phyloP scores from a whole-genome alignment of 495 filamentous ascomycete species.

The Acidiella bohemica region DNA sequence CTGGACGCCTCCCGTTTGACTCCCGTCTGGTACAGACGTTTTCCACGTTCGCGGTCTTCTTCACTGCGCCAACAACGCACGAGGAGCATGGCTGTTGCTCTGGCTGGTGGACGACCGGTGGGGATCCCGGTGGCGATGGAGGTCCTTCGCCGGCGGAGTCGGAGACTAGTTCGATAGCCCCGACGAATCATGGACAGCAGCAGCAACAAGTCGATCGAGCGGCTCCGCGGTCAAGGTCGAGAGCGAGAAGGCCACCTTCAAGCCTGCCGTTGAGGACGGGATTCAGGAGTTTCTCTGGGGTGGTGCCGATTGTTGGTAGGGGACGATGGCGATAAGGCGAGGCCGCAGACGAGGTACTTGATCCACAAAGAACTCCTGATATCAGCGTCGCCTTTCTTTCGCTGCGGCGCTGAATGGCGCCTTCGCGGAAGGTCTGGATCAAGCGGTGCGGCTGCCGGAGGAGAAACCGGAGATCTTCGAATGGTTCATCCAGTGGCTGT shows the following conservation, averaged over 20 bases:
- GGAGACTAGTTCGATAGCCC: too few relatives aligned
- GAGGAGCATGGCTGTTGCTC: slow-evolving; percentile 5
- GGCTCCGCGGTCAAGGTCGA: too few relatives aligned
- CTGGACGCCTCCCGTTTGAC: slow-evolving; percentile 11
- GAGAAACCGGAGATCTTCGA: slow-evolving; percentile 30
- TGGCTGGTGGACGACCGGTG: neutral
- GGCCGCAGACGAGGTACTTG: slow-evolving; percentile 24
- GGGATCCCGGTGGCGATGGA: slow-evolving; percentile 7
- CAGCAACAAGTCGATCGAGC: too few relatives aligned
- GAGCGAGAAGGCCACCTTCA: slow-evolving; percentile 4
- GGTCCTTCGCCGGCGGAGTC: slow-evolving; percentile 8
- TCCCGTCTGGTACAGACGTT: slow-evolving; percentile 13
- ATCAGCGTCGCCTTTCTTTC: slow-evolving; percentile 35
- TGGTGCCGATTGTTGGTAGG: slow-evolving; percentile 26
- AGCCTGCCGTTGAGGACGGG: slow-evolving; percentile 13
- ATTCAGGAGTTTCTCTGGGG: slow-evolving; percentile 22
- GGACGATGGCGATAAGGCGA: slow-evolving; percentile 10
- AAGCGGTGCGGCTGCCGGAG: slow-evolving; percentile 30
- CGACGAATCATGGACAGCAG: too few relatives aligned
- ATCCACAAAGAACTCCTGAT: slow-evolving; percentile 35
- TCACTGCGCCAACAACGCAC: neutral
- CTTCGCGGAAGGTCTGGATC: slow-evolving; percentile 33
- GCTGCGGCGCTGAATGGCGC: slow-evolving; percentile 34
- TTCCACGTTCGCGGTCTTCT: neutral
- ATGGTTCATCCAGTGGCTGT: slow-evolving; percentile 36